Evolutionary conservation across 495 filamentous ascomycete species (phyloP), one percentile per base, ranked within the genome.

Genomic region (Penicillium alfredii): DNA sequence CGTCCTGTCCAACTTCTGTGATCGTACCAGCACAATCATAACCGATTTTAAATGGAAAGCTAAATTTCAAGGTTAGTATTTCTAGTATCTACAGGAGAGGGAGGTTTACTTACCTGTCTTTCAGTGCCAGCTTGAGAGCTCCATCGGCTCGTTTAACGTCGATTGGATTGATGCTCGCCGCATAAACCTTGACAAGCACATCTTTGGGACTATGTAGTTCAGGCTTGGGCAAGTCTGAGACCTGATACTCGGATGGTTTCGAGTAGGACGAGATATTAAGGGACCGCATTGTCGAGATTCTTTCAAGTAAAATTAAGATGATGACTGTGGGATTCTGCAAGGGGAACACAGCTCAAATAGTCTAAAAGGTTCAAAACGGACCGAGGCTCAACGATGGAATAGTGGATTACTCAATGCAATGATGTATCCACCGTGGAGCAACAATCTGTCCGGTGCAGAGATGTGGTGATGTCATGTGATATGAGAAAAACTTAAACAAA

Each of bases 21-120:
- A 78, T 58, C 25, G 53, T 49, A 19, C 74, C 74, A 7, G 69
- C 55, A 28, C 53, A 35, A 41, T 75, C 70, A 8, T 56, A 58
- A 15, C 63, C 65, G n/a, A 68, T 35, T 14, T 50, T 47, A 34
- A 52, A 60, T 2, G 65, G 65, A 10, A 66, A 66, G 1, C 47
- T 61, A 13, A 24, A 11, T n/a, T 16, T 13, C 10, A 3, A 34
- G 10, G 2, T 9, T n/a, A 6, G 5, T 12, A 11, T n/a, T 25
- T 26, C 6, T 8, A 10, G 25, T 18, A 11, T 12, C 15, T 20
- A 13, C 1, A 33, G 17, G 13, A 11, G 10, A 1, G n/a, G 31
- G 11, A 25, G 5, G 11, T n/a, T 6, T 57, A n/a, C 48, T 5
- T 35, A 50, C 42, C 33, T 19, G 22, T 49, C 54, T 24, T 48